Base-by-base conservation (phyloP, 345 rosid species). In the Camelina laxa region DNA sequence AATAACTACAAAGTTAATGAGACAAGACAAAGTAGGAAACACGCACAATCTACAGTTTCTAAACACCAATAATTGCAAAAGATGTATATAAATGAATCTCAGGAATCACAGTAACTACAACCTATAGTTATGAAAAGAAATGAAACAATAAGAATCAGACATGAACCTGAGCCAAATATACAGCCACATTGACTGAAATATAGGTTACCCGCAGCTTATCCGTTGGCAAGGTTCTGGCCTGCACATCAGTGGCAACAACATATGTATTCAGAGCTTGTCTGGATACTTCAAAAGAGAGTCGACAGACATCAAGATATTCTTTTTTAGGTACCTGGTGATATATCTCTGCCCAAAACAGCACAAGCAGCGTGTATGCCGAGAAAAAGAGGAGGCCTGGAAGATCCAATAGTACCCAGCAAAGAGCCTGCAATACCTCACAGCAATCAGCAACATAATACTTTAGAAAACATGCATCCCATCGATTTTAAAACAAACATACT, bases 291-390 rank as follows among this genome's bases (percentile, higher is more conserved):
- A 49, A 65, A 6, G 35, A 49, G 14, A 17, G 14, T 44, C 8
- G 5, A 56, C 1, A 14, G 14, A 59, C 11, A 67, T 60, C 45
- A 53, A 51, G 9, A 15, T 0, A 14, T 14, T 12, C 6, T 21
- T 9, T 9, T 39, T 12, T 0, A 41, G 38, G 17, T 24, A 60
- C 99, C 97, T 96, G 98, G 80, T 91, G 98, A 84, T 96, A 96
- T 86, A 96, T 96, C 83, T 96, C 99, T 17, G 99, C 99, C 99
- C 99, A 96, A 74, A 96, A 96, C 45, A 96, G 85, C 65, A 92
- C 98, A 7, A 96, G 92, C 69, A 96, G 81, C 1, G 98, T 92
- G 82, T 89, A 96, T 0, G 98, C 89, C 3, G 99, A 91, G 86
- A 96, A 96, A 75, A 96, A 91, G 55, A 96, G 77, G 20, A 96